These are phyloP conservation scores for Phialocephala subalpina DNA, from an alignment of 2,329 filamentous ascomycete genomes.

Conservation along the genomic window DNA sequence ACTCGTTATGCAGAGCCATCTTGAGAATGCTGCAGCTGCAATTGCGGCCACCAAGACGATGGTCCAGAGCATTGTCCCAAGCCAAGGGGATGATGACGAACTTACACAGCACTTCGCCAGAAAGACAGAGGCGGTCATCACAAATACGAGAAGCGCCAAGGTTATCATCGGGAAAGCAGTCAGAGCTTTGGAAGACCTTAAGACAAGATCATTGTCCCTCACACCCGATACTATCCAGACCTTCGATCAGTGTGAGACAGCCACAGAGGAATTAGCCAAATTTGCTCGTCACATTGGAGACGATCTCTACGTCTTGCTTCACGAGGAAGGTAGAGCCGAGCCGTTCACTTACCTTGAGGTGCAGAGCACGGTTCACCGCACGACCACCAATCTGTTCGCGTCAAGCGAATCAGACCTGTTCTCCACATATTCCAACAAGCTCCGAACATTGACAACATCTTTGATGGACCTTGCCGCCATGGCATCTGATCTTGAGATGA, in stretches of 20 bases:
- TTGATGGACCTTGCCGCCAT: constrained; percentile 76
- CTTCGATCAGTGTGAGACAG: constrained; percentile 74
- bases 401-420: constrained; percentile 74
- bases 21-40: constrained; percentile 78
- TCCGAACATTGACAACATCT: constrained; percentile 69
- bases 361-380: constrained; percentile 66
- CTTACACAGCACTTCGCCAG: constrained; percentile 71
- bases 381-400: constrained; percentile 59
- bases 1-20: constrained; percentile 78
- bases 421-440: constrained; percentile 70
- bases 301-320: constrained; percentile 70
- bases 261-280: constrained; percentile 69
- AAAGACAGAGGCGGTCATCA: constrained; percentile 75
- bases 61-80: constrained; percentile 70
- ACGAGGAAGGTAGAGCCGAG: constrained; percentile 75
- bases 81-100: constrained; percentile 69
- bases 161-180: constrained; percentile 82
- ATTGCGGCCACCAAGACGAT: constrained; percentile 70
- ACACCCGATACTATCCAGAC: constrained; percentile 70
- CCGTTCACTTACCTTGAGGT: constrained; percentile 74
- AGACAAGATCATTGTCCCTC: constrained; percentile 77
- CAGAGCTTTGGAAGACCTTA: constrained; percentile 79
- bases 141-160: constrained; percentile 82
- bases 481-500: constrained; percentile 74
- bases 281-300: constrained; percentile 72